Evolutionary conservation across 805 yeast species (phyloP).

Genomic region (Metschnikowia noctiluminum): DNA sequence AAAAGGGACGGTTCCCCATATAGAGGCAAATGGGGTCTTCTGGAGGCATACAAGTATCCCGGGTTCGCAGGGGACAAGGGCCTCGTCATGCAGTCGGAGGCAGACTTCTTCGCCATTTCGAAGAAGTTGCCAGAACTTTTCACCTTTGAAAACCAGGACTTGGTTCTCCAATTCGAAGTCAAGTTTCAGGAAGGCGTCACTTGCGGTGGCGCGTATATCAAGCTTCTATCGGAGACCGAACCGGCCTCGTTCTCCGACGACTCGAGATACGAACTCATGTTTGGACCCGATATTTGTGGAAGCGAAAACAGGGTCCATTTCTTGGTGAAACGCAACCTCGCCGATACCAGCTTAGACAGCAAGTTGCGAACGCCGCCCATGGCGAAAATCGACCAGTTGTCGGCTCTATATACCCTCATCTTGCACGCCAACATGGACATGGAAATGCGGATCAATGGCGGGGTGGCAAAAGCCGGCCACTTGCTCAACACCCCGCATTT

Average conservation of each 20-base stretch:
- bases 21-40: slow-evolving; percentile 74
- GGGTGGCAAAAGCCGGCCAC: slow-evolving; percentile 65
- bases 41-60: slow-evolving; percentile 51
- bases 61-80: slow-evolving; percentile 70
- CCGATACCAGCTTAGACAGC: slow-evolving; percentile 64
- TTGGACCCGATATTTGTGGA: slow-evolving; percentile 94
- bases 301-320: slow-evolving; percentile 75
- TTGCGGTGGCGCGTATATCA: slow-evolving; percentile 91
- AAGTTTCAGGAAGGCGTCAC: slow-evolving; percentile 73
- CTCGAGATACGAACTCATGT: slow-evolving; percentile 82
- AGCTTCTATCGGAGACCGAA: slow-evolving; percentile 50
- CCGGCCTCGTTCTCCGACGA: slow-evolving; percentile 54
- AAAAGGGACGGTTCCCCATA: slow-evolving; percentile 55
- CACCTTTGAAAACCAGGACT: slow-evolving; percentile 56
- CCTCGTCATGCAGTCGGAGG: slow-evolving; percentile 68
- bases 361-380: slow-evolving; percentile 66
- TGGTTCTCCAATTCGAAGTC: slow-evolving; percentile 87
- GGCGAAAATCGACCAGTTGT: slow-evolving; percentile 52
- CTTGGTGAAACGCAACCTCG: slow-evolving; percentile 54
- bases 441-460: slow-evolving; percentile 83
- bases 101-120: slow-evolving; percentile 81
- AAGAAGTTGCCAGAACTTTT: slow-evolving; percentile 55
- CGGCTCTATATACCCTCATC: slow-evolving; percentile 75
- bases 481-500: slow-evolving; percentile 47
- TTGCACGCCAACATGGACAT: slow-evolving; percentile 61